phyloP scores from a whole-genome alignment of 2,329 filamentous ascomycete species.

The Aschersonia sp. region DNA sequence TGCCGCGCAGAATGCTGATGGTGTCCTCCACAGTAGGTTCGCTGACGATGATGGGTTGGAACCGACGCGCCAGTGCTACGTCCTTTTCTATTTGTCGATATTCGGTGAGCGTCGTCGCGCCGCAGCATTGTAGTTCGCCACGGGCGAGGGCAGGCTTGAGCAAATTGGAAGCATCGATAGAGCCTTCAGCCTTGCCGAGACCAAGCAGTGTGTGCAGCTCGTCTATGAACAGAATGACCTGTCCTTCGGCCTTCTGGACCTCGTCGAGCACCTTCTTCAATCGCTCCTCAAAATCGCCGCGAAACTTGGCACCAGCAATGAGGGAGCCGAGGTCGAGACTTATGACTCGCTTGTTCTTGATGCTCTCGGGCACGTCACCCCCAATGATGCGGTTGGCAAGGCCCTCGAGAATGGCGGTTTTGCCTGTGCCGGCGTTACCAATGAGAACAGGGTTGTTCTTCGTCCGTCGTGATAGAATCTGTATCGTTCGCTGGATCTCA shows the following conservation, averaged over 20 bases:
- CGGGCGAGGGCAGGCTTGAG: slow-evolving; percentile 87
- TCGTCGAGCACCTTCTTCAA: slow-evolving; percentile 84
- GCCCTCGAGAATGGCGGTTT: slow-evolving; percentile 87
- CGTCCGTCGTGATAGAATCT: slow-evolving; percentile 80
- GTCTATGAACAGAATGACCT: slow-evolving; percentile 89
- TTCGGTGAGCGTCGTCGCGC: slow-evolving; percentile 84
- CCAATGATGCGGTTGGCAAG: slow-evolving; percentile 79
- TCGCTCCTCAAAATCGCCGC: slow-evolving; percentile 91
- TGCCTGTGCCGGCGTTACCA: slow-evolving; percentile 79
- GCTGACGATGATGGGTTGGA: slow-evolving; percentile 88
- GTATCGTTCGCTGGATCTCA: slow-evolving; percentile 89
- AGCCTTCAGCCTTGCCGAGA: slow-evolving; percentile 87
- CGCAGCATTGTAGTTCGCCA: slow-evolving; percentile 88
- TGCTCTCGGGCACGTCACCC: slow-evolving; percentile 87
- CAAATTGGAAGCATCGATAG: slow-evolving; percentile 90
- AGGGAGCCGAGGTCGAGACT: slow-evolving; percentile 79
- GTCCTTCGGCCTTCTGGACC: slow-evolving; percentile 75
- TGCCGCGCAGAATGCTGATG: slow-evolving; percentile 86
- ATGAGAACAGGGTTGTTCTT: slow-evolving; percentile 97
- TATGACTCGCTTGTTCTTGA: slow-evolving; percentile 88
- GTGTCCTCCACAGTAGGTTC: slow-evolving; percentile 87
- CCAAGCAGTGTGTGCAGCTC: slow-evolving; percentile 86
- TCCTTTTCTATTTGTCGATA: slow-evolving; percentile 94
- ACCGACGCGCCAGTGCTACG: slow-evolving; percentile 78
- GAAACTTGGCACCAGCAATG: slow-evolving; percentile 89